Conservation (phyloP, 108 stramenopile species). For the Stephanodiscus triporus region DNA sequence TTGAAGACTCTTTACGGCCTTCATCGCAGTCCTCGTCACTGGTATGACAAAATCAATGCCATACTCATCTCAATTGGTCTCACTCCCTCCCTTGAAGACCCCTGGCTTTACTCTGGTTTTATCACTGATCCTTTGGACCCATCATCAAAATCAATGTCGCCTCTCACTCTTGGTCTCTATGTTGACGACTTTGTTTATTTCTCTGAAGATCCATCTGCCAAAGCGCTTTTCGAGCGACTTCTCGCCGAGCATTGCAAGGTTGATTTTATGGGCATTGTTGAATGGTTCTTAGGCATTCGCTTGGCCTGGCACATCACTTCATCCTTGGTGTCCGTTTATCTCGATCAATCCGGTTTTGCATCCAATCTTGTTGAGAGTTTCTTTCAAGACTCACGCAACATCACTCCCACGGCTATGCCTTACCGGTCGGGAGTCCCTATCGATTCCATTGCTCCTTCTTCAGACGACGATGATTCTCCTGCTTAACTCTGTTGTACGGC, state of each 20-base stretch:
- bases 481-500: too few relatives aligned
- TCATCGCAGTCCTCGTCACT: constrained; percentile 19
- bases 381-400: too few relatives aligned
- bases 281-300: constrained; percentile 36
- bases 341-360: too few relatives aligned
- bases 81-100: constrained; percentile 24
- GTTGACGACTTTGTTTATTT: constrained; percentile 20
- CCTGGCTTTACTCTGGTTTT: constrained; percentile 29
- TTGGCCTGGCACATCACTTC: too few relatives aligned
- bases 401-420: too few relatives aligned
- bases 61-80: constrained; percentile 17
- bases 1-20: constrained; percentile 38
- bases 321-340: too few relatives aligned
- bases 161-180: constrained; percentile 18
- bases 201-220: neutral
- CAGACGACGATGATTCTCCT: too few relatives aligned
- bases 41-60: constrained; percentile 26
- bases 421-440: too few relatives aligned
- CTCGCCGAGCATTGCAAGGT: neutral
- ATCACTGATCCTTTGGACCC: neutral
- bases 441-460: too few relatives aligned
- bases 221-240: neutral
- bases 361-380: too few relatives aligned
- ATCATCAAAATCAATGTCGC: neutral
- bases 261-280: constrained; percentile 19